These are phyloP conservation scores for Meyerozyma guilliermondii DNA, from an alignment of 1,139 yeast genomes.

Conservation along the genomic window DNA sequence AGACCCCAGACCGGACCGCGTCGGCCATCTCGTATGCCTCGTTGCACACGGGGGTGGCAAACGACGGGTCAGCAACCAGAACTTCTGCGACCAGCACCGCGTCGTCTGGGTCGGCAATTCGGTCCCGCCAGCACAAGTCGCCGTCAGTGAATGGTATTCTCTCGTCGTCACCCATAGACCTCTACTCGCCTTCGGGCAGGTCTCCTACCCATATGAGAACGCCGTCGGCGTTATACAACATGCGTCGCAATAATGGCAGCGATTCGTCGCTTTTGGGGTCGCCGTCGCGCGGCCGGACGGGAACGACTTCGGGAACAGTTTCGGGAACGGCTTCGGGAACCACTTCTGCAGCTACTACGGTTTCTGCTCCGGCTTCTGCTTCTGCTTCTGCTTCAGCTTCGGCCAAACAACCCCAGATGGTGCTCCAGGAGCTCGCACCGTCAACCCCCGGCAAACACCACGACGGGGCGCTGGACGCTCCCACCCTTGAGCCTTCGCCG, in stretches of 20 bases:
- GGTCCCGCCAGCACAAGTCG: no score
- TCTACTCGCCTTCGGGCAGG: constrained; percentile 38
- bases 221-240: constrained; percentile 26
- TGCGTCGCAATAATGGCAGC: neutral
- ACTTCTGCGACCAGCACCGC: no score
- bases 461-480: constrained; percentile 5
- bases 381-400: neutral
- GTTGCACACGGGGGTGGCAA: constrained; percentile 3
- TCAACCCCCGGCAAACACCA: constrained; percentile 23
- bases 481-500: constrained; percentile 34
- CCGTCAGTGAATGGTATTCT: constrained; percentile 11
- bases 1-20: neutral
- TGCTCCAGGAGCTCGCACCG: constrained; percentile 31
- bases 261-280: constrained; percentile 7
- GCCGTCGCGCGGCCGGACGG: constrained; percentile 6
- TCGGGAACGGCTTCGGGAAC: neutral
- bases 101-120: no score
- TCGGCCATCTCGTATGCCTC: neutral
- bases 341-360: neutral
- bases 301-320: neutral
- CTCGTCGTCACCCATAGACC: constrained; percentile 26
- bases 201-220: constrained; percentile 41
- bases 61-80: constrained; percentile 10
- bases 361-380: neutral
- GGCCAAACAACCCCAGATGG: constrained; percentile 29